Base-by-base conservation (phyloP, 2,329 filamentous ascomycete genomes). In the Diaporthe vexans region DNA sequence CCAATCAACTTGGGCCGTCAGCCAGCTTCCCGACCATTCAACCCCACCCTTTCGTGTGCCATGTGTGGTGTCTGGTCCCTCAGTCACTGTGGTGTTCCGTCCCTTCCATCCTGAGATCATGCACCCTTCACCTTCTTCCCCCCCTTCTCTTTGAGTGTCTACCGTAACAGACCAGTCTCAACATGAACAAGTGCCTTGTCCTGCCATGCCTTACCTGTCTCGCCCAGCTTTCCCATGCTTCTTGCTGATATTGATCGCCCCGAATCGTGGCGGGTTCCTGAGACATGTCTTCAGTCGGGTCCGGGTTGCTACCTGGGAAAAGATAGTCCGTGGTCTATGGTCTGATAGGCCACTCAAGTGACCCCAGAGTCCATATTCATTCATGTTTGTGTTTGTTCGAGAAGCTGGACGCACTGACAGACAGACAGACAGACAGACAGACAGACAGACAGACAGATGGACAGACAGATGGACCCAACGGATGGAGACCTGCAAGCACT, bases 401-500 rank as follows among this genome's bases (percentile, higher is more conserved):
- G 46, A 68, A 68, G 63, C 48, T 29, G 46, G 9, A 29, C 40
- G 17, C 13, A 43, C 40, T 19, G 40, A 43, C 48, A 13, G 9
- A 26, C 40, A 33, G 59, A 21, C 26, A 19, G 63, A 54, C 26
- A n/a, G 63, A 21, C 43, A 43, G 40, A 43, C 33, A 24, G 9
- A 26, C 40, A 48, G 63, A 21, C 19, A 15, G 40, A 5, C 63
- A 19, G 63, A 54, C 26, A n/a, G 63, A 21, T 17, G 17, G 40
- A 43, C 33, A 24, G 9, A 26, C 40, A 48, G 63, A 21, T 43
- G 40, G 40, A 5, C 63, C 63, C 63, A 68, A 29, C 33, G n/a
- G 48, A 68, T 54, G n/a, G 63, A 40, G 48, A 40, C 48, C 63
- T 63, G 63, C 63, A 68, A 68, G 63, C 63, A 68, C 63, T 68